phyloP scores from a whole-genome alignment of 225 moss, liverwort and hornwort genomes.

The Polytrichum commune region DNA sequence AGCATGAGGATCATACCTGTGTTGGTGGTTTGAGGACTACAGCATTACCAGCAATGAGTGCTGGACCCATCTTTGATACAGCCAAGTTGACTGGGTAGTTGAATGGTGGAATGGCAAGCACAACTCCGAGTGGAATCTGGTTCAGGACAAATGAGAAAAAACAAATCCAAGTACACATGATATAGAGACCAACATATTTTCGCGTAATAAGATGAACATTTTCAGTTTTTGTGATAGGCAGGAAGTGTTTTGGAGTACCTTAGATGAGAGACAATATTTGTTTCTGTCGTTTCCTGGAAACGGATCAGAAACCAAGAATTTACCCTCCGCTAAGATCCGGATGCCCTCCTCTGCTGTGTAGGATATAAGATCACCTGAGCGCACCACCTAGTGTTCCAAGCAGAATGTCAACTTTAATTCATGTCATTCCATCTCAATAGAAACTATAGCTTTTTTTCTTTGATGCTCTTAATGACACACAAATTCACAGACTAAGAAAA shows the following conservation, averaged over 20 bases:
- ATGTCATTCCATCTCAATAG: too few relatives aligned
- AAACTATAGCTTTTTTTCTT: too few relatives aligned
- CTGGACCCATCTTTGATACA: conserved; percentile 93
- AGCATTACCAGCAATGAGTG: conserved; percentile 86
- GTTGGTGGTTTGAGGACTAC: conserved; percentile 94
- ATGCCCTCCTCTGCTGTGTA: conserved; percentile 95
- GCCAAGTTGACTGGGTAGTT: conserved; percentile 98
- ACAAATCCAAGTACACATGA: too few relatives aligned
- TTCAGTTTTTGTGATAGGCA: too few relatives aligned
- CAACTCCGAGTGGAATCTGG: conserved; percentile 88
- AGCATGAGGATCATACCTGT: conserved; percentile 39
- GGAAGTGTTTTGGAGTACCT: conserved; percentile 34
- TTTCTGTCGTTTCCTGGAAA: conserved; percentile 97
- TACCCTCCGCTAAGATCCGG: conserved; percentile 72
- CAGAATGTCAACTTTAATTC: not conserved
- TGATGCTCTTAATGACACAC: too few relatives aligned
- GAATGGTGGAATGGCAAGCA: conserved; percentile 96
- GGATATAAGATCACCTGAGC: conserved; percentile 86
- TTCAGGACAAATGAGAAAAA: not conserved
- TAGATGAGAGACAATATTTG: conserved; percentile 92
- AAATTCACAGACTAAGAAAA: too few relatives aligned
- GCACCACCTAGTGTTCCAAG: conserved; percentile 55
- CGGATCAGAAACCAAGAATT: conserved; percentile 84
- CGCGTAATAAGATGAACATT: too few relatives aligned
- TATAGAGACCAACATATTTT: too few relatives aligned